phyloP scores from a whole-genome alignment of 2,329 filamentous ascomycete genomes.

The Aspergillus eucalypticola region DNA sequence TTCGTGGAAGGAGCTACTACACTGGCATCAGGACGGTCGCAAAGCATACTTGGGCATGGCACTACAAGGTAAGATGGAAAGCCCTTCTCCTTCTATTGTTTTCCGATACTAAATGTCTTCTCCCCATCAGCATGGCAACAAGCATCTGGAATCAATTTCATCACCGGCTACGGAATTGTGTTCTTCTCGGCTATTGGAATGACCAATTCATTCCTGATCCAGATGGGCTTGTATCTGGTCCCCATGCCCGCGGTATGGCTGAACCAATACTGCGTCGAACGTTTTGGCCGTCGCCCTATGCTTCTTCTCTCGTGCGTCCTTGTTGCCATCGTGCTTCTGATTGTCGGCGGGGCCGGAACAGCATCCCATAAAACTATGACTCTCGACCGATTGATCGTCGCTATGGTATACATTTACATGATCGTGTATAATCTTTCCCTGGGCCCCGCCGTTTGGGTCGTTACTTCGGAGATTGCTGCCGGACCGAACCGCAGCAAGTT shows the following conservation, averaged over 20 bases:
- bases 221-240: slow-evolving; percentile 3
- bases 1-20: background rate
- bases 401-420: slow-evolving; percentile 17
- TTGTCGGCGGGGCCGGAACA: slow-evolving; percentile 4
- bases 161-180: slow-evolving; percentile 4
- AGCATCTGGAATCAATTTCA: slow-evolving; percentile 2
- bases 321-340: background rate
- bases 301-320: background rate
- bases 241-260: slow-evolving; percentile 4
- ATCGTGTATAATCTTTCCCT: slow-evolving; percentile 15
- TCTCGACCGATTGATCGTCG: slow-evolving; percentile 11
- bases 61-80: background rate
- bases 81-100: no score
- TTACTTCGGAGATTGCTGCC: slow-evolving; percentile 14
- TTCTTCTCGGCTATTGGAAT: slow-evolving; percentile 1
- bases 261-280: slow-evolving; percentile 5
- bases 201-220: slow-evolving; percentile 1
- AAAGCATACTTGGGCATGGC: background rate
- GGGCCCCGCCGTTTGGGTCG: slow-evolving; percentile 13
- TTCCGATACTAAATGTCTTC: background rate
- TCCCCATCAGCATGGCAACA: background rate
- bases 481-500: slow-evolving; percentile 11
- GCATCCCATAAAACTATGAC: background rate
- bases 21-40: background rate
- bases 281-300: slow-evolving; percentile 3